Evolutionary conservation across 1,284 basidiomycete species (phyloP).

Genomic region (Somion occarium): DNA sequence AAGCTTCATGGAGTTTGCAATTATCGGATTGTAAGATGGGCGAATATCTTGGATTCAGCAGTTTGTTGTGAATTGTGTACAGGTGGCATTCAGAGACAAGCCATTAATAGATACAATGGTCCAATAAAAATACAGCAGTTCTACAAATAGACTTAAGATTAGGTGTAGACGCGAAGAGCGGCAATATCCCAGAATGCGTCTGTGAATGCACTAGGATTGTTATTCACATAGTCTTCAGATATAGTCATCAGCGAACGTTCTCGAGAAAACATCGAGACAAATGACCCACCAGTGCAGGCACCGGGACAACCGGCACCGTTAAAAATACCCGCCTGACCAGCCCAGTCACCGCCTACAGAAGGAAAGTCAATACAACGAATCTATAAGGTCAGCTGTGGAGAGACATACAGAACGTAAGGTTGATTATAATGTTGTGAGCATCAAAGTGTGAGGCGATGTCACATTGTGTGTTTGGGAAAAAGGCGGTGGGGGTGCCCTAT

Average conservation of each 20-base stretch:
- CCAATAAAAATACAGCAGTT: no score
- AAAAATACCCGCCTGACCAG: conserved; percentile 40
- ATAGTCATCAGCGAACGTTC: not conserved
- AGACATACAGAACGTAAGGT: conserved; percentile 36
- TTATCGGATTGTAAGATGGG: no score
- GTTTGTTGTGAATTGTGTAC: no score
- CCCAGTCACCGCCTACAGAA: conserved; percentile 46
- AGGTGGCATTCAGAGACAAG: no score
- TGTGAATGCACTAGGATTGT: conserved; percentile 40
- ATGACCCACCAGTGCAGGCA: conserved; percentile 40
- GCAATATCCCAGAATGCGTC: conserved; percentile 47
- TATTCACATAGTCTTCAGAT: conserved; percentile 34
- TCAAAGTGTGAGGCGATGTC: conserved; percentile 48
- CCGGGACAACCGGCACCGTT: conserved; percentile 42
- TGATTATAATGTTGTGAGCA: conserved; percentile 58
- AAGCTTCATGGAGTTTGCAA: no score
- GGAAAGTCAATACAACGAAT: not conserved
- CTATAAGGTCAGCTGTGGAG: not conserved
- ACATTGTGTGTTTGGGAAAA: conserved; percentile 52
- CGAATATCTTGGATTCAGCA: no score
- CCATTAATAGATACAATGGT: no score
- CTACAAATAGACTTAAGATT: no score
- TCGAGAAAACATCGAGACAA: not conserved
- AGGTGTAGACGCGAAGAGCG: conserved; percentile 24
- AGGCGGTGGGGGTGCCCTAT: conserved; percentile 51